Conservation (phyloP, 768 basidiomycete genomes). For the Auriscalpium microsporum region DNA sequence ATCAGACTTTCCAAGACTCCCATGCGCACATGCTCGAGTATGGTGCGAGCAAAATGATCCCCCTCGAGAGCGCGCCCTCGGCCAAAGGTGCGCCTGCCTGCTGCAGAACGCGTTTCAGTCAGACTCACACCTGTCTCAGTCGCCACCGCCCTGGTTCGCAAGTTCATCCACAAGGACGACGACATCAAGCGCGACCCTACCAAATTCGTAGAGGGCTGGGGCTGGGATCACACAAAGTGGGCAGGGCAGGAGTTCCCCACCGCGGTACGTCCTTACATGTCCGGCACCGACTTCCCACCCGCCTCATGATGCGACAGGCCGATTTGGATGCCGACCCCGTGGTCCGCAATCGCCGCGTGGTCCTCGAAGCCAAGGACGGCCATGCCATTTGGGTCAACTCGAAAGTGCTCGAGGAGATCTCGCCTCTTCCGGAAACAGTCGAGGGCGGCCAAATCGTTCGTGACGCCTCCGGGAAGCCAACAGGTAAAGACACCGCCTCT, state of each 20-base stretch:
- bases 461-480: slow-evolving; percentile 57
- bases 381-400: slow-evolving; percentile 85
- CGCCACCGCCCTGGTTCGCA: slow-evolving; percentile 50
- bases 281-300: not conserved
- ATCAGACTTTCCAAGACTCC: slow-evolving; percentile 43
- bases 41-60: slow-evolving; percentile 55
- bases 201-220: slow-evolving; percentile 68
- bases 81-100: slow-evolving; percentile 37
- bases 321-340: slow-evolving; percentile 67
- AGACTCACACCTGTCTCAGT: slow-evolving; percentile 29
- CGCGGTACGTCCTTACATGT: slow-evolving; percentile 38
- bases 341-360: slow-evolving; percentile 59
- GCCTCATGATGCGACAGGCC: slow-evolving; percentile 31
- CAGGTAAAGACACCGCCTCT: slow-evolving; percentile 38
- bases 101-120: not conserved
- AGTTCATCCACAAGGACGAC: slow-evolving; percentile 50
- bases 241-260: slow-evolving; percentile 52
- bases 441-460: slow-evolving; percentile 79
- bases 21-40: slow-evolving; percentile 77
- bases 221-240: slow-evolving; percentile 90
- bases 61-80: slow-evolving; percentile 53
- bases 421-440: slow-evolving; percentile 56
- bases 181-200: slow-evolving; percentile 49
- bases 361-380: slow-evolving; percentile 79
- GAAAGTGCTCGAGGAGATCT: slow-evolving; percentile 45